A percentile compares a stretch with the other conserved stretches of the same genome.
These are phyloP conservation scores for Trichocomaceae sp. DNA, from an alignment of 2,329 filamentous ascomycete genomes.

Conservation along the genomic window DNA sequence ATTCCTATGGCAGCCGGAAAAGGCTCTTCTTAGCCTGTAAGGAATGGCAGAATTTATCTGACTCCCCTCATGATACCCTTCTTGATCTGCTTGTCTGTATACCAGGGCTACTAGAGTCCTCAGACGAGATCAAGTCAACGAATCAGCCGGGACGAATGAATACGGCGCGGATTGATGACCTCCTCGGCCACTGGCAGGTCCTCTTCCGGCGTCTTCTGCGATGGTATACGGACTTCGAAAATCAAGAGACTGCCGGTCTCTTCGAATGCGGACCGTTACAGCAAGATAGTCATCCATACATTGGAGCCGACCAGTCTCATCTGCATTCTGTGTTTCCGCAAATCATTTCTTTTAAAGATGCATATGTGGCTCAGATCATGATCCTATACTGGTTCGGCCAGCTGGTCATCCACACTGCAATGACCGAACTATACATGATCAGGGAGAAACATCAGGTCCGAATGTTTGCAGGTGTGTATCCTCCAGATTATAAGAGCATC, in stretches of 20 bases:
- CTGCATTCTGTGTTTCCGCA: constrained; percentile 10
- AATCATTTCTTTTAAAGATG: constrained; percentile 8
- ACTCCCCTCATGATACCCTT: constrained; percentile 10
- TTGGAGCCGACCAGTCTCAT: background rate
- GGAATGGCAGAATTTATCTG: constrained; percentile 11
- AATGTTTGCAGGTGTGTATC: background rate
- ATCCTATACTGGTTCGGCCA: constrained; percentile 12
- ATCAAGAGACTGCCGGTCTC: constrained; percentile 1
- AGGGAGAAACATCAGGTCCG: constrained; percentile 1
- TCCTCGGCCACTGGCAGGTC: constrained; percentile 9
- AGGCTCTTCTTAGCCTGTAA: constrained; percentile 2
- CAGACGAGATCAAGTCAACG: background rate
- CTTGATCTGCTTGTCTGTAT: constrained; percentile 8
- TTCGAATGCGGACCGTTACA: constrained; percentile 6
- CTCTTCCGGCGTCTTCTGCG: constrained; percentile 4
- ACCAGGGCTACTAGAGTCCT: constrained; percentile 6
- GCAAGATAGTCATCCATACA: constrained; percentile 6
- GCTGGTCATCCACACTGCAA: constrained; percentile 7
- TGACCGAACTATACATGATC: constrained; percentile 1
- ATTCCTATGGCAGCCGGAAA: constrained; percentile 11
- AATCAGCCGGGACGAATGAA: background rate
- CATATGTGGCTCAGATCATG: constrained; percentile 13
- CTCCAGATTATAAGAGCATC: background rate
- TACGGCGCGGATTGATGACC: background rate
- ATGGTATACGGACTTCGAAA: constrained; percentile 10